Base-by-base conservation (phyloP, 2,329 filamentous ascomycete species). In the Ilyonectria robusta region DNA sequence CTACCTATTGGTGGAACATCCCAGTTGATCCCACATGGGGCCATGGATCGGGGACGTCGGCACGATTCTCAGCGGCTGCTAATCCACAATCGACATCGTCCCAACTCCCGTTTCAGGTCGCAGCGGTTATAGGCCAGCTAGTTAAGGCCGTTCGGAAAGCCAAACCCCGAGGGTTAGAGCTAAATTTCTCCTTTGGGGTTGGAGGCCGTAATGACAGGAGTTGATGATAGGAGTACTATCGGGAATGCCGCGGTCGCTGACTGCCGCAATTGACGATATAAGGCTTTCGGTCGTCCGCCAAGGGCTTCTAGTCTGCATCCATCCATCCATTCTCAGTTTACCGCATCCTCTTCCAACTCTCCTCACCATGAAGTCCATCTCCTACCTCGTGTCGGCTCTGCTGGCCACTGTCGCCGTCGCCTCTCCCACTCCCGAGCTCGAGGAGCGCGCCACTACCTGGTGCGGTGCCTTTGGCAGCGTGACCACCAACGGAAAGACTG, bases 391-490 rank as follows among this genome's bases (percentile, higher is more conserved):
- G 31, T 74, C 77, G 55, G 73, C 76, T 57, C 59, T 79, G 46
- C 69, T 81, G 62, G 77, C 76, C 70, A 74, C 74, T 53, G 59
- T 69, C 29, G 77, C 72, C 26, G 65, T 72, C 31, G 77, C 78
- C 19, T 70, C 71, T 19, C 78, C 78, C 13, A 75, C 76, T n/a
- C 73, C 76, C 21, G 70, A 72, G 15, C 57, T 81, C 51, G 75
- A 80, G 35, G 78, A 81, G 70, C 77, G 81, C 31, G 78, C 77
- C 51, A 74, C 73, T 4, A 72, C 73, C 56, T 73, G 73, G 72
- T 86, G 84, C 65, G 83, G 78, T 17, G 77, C 82, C 67, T 85
- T 76, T 68, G 83, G 75, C 44, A 78, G 79, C 6, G 62, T 77
- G 15, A 71, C 75, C 1, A 80, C 79, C 0, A 82, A 81, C 37